Conservation (phyloP, 768 basidiomycete species). For the Amanita brunnescens region DNA sequence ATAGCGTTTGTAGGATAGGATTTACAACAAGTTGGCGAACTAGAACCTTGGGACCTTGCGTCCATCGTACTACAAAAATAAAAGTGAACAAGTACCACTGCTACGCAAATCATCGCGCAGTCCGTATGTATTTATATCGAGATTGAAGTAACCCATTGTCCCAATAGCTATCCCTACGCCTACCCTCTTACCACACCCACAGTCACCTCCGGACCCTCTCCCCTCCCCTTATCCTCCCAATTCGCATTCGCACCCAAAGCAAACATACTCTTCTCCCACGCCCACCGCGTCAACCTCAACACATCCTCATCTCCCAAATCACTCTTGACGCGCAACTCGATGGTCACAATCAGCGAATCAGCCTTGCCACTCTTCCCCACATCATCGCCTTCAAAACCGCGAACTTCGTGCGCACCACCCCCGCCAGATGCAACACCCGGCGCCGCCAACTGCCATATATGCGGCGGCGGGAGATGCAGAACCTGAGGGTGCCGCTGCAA, state of each 20-base stretch:
- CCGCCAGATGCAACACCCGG: slow-evolving; percentile 68
- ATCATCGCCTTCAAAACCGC: background rate
- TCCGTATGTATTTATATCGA: background rate
- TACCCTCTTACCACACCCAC: slow-evolving; percentile 64
- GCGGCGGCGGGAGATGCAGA: slow-evolving; percentile 73
- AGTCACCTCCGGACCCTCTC: slow-evolving; percentile 59
- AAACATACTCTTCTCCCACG: slow-evolving; percentile 54
- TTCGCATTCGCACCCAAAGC: slow-evolving; percentile 37
- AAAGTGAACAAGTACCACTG: slow-evolving; percentile 18
- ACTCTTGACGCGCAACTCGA: slow-evolving; percentile 66
- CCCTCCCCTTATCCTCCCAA: no score
- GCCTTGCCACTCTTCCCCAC: slow-evolving; percentile 12
- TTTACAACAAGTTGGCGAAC: no score
- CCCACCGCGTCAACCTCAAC: slow-evolving; percentile 65
- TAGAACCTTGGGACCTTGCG: no score
- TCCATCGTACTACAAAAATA: no score
- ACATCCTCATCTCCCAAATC: slow-evolving; percentile 66
- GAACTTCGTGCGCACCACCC: slow-evolving; percentile 6
- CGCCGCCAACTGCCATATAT: no score
- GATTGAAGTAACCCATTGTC: background rate
- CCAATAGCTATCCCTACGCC: background rate
- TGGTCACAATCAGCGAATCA: slow-evolving; percentile 54
- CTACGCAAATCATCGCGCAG: background rate
- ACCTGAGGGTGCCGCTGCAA: no score
- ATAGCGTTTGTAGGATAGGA: no score